A percentile compares a stretch with the other conserved stretches of the same genome.
Conservation (phyloP, 129 eudicot species). For the Calendula officinalis region DNA sequence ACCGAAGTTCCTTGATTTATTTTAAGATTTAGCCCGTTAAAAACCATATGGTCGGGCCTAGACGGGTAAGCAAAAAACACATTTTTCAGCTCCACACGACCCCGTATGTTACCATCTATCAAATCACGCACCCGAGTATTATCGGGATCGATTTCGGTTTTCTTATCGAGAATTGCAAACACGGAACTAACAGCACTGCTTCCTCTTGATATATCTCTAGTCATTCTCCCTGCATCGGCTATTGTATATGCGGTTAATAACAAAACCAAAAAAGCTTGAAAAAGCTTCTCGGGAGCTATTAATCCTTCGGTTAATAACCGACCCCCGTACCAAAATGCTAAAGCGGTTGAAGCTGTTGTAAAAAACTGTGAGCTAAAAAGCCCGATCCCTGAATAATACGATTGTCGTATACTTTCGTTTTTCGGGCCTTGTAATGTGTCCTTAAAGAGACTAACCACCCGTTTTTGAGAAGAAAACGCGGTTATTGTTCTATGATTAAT, state of each 20-base stretch:
- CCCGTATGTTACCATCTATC: constrained; percentile 31
- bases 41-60: constrained; percentile 64
- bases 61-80: constrained; percentile 68
- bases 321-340: constrained; percentile 80
- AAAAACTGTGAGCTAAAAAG: constrained; percentile 57
- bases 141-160: constrained; percentile 57
- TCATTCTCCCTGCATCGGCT: constrained; percentile 85
- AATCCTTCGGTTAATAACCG: constrained; percentile 35
- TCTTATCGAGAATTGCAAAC: constrained; percentile 56
- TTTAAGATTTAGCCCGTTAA: constrained; percentile 56
- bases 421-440: constrained; percentile 54
- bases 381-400: constrained; percentile 61
- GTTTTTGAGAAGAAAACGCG: constrained; percentile 63
- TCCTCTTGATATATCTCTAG: constrained; percentile 71
- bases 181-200: constrained; percentile 66
- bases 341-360: constrained; percentile 57
- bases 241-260: constrained; percentile 62
- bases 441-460: constrained; percentile 49
- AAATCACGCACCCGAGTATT: constrained; percentile 32
- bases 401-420: constrained; percentile 59
- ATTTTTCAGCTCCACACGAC: constrained; percentile 59
- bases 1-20: constrained; percentile 59
- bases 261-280: constrained; percentile 63
- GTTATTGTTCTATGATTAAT: constrained; percentile 71
- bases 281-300: constrained; percentile 48